These are phyloP conservation scores for Talaromyces ruber DNA, from an alignment of 495 filamentous ascomycete species.

Conservation along the genomic window DNA sequence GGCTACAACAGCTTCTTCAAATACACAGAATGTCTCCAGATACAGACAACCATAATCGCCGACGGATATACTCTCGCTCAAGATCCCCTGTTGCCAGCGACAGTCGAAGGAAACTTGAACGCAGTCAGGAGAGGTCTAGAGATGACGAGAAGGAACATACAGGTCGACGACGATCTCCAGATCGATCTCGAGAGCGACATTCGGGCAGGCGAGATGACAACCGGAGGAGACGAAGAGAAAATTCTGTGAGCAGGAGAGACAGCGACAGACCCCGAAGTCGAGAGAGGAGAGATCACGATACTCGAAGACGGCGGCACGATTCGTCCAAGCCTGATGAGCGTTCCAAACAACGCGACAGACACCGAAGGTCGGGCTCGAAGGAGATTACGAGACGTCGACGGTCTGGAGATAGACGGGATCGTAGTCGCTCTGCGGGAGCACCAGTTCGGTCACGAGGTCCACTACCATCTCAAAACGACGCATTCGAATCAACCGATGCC, in stretches of 20 bases:
- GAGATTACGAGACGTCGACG: conserved; percentile 20
- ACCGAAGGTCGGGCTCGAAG: conserved; percentile 7
- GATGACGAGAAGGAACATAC: conserved; percentile 9
- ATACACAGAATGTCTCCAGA: conserved; percentile 4
- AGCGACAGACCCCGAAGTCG: conserved; percentile 18
- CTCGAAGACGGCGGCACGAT: conserved; percentile 11
- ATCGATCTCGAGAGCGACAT: background rate
- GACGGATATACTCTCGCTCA: conserved; percentile 20
- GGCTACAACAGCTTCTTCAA: background rate
- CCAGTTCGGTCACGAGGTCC: conserved; percentile 41
- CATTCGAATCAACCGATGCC: conserved; percentile 49
- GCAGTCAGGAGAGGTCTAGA: background rate
- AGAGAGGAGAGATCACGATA: conserved; percentile 12
- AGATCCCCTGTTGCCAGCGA: background rate
- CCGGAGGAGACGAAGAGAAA: conserved; percentile 14
- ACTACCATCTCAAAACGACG: conserved; percentile 60
- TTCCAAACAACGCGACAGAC: conserved; percentile 11
- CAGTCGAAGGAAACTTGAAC: background rate
- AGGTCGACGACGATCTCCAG: conserved; percentile 14
- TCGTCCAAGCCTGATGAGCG: conserved; percentile 22
- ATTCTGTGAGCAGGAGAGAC: conserved; percentile 18
- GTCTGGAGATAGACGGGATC: conserved; percentile 22
- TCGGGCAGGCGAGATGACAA: background rate
- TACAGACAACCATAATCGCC: conserved; percentile 16
- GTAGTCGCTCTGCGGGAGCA: conserved; percentile 18